Base-by-base conservation (phyloP, 192 early-diverging fungal species). In the Podila epigama region DNA sequence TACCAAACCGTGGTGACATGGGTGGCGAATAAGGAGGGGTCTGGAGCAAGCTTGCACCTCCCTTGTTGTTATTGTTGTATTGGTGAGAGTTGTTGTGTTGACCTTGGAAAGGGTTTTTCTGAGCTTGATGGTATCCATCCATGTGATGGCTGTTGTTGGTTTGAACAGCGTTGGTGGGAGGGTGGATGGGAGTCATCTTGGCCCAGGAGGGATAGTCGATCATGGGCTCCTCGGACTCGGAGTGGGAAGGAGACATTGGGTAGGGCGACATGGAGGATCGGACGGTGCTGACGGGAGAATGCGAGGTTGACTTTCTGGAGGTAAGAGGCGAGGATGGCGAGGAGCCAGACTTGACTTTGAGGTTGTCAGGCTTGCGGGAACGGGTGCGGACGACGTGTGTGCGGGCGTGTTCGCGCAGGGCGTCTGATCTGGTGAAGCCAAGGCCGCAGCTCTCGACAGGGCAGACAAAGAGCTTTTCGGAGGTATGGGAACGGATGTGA, bases 341-440 rank as follows among this genome's bases (percentile, higher is more conserved):
- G n/a, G 39, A 52, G 63, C 51, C 41, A 5, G 64, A 51, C n/a
- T 50, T 63, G 22, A 39, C 57, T 40, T 61, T 61, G 51, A 58
- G 22, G 16, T 22, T 31, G 5, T 75, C 59, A 27, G 60, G 32
- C 71, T 75, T 77, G 51, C 73, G 73, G 35, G 60, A 54, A 13
- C 61, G 52, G 48, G 48, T 68, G 33, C 73, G 66, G 22, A 52
- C 89, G 1, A 92, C 92, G 62, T 95, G 93, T 0, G 90, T 92
- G 63, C 90, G 87, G 40, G 90, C 86, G 27, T 94, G 92, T 2
- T 91, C 83, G 73, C 89, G 91, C 20, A 94, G 79, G 60, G 92
- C 91, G 72, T 94, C 92, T 42, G 91, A 83, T 0, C 92, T 88
- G 11, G 92, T 91, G 85, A 94, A 94, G 52, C 84, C 81, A 9